Base-by-base conservation (phyloP, 1,139 yeast genomes). In the Zygoascus meyerae region DNA sequence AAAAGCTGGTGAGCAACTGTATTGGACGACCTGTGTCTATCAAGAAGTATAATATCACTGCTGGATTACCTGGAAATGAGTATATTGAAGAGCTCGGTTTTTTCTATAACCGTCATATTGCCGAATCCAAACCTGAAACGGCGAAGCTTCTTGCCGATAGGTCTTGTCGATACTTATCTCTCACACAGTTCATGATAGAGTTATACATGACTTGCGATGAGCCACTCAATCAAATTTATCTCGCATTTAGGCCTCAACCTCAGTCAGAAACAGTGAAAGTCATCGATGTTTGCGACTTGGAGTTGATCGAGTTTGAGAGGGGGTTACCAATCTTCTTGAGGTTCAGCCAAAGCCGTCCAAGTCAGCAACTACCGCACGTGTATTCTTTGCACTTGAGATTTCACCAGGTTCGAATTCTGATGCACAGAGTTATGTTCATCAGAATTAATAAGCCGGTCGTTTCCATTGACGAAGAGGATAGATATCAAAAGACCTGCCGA, bases 131-230 rank as follows among this genome's bases (percentile, higher is more conserved):
- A 7, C 43, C 36, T 16, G 17, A n/a, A 28, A 30, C 40, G 21
- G 30, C 16, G 10, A 16, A 21, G 11, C 28, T 12, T 26, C 28
- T 34, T 40, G 42, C 15, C 15, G 35, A 34, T 28, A 43, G 16
- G 18, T 48, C 44, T 7, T 38, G 48, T 32, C 21, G 35, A n/a
- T 18, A 30, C 5, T 30, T 47, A 8, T 48, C 51, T 10, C 40
- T 51, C 3, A 42, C 39, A 8, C 48, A 48, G 3, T 48, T 48
- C 21, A 47, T 37, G 42, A 48, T 48, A 12, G 52, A 48, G 37
- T 36, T 48, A 1, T 48, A 38, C 37, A 48, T 48, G 51, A 48
- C 48, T 7, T 42, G 46, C 33, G 43, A 50, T 14, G 51, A 48
- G 32, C 43, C 51, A 1, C 32, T 48, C n/a, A 50, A 48, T 40